Base-by-base conservation (phyloP, 345 rosid species). In the Raphanus raphanistrum region DNA sequence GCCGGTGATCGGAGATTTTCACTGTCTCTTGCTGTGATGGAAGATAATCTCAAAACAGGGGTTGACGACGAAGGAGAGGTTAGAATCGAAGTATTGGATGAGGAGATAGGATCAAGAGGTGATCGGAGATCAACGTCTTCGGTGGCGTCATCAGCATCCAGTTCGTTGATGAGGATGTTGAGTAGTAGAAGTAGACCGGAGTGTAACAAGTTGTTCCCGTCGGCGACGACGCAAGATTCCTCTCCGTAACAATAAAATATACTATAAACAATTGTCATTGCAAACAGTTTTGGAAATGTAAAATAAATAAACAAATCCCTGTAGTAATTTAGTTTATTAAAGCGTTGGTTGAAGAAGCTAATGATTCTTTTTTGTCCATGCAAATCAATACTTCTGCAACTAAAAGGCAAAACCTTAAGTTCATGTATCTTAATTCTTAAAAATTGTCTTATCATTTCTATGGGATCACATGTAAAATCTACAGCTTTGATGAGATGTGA, bases 131-230 rank as follows among this genome's bases (percentile, higher is more conserved):
- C 63, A 60, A 63, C 76, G 11, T 31, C 63, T 9, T 58, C 54
- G 41, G 43, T 78, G 13, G 12, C 84, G 63, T 85, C 87, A 59
- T 74, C 85, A 41, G 66, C 77, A 3, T 73, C 81, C 4, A 50
- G 76, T 69, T 86, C 92, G 8, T 80, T 91, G 78, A 91, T 57
- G 85, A 89, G 90, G 45, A 89, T 91, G 90, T 58, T 91, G 85
- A 78, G 81, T 72, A 87, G 90, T 83, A 82, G 81, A 82, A 90
- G 74, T 65, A 84, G 87, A 81, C 85, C 92, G 75, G 90, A 88
- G 57, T 45, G 80, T 43, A 89, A 82, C 63, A 78, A 48, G 35
- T 81, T 86, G 71, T 86, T 85, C 60, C 87, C 89, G 8, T 72
- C 89, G 61, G 9, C 72, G 67, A 65, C 12, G 1, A 65, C 12